These are phyloP conservation scores for Botrytis tulipae DNA, from an alignment of 2,329 filamentous ascomycete species.

Conservation along the genomic window DNA sequence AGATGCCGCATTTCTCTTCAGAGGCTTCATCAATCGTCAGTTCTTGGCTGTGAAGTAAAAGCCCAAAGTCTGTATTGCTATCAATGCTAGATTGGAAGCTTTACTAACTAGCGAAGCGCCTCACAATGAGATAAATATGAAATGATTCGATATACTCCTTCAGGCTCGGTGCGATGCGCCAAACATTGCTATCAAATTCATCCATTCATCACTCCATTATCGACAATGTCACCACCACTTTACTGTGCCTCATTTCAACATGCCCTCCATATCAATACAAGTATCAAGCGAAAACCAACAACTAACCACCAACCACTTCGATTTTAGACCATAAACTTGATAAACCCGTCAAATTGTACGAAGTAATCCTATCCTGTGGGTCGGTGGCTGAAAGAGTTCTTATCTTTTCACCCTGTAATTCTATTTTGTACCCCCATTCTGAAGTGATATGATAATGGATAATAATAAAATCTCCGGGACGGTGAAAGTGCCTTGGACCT, in stretches of 20 bases:
- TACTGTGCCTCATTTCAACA: constrained; percentile 4
- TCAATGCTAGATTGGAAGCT: not conserved
- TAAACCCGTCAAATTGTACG: not conserved
- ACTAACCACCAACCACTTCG: constrained; percentile 5
- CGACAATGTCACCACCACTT: not conserved
- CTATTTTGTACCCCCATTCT: not conserved
- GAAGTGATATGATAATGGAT: not conserved
- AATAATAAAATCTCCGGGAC: not conserved
- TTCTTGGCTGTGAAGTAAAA: not conserved
- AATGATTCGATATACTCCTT: not conserved
- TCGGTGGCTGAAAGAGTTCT: constrained; percentile 17
- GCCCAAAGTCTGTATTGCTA: not conserved
- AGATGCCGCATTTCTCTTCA: not conserved
- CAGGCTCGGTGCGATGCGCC: not conserved
- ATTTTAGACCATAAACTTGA: not conserved
- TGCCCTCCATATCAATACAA: not conserved
- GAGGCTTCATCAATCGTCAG: not conserved
- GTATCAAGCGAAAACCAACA: not conserved
- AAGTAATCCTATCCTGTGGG: constrained; percentile 8
- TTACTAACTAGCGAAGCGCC: not conserved
- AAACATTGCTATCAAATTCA: not conserved
- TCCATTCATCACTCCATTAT: not conserved
- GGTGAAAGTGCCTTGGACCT: not conserved
- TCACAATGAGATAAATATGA: not conserved
- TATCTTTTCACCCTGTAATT: constrained; percentile 17